These are phyloP conservation scores for Chimonanthus salicifolius DNA, from an alignment of 164 flowering plant genomes.

Conservation along the genomic window DNA sequence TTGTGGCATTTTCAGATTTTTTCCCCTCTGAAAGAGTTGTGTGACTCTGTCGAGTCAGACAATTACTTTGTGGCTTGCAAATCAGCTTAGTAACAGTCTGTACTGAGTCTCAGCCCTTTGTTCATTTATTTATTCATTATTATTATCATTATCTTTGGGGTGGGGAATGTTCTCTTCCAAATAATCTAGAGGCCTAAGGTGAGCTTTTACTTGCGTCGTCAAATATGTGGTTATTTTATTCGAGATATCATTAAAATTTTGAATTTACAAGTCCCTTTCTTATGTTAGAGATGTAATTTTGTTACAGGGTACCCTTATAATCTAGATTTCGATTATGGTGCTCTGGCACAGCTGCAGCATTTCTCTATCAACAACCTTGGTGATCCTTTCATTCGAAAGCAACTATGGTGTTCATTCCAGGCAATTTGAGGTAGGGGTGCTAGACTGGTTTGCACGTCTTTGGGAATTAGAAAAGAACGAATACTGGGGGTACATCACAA, in stretches of 20 bases:
- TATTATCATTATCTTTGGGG: too few relatives aligned
- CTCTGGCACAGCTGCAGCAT: constrained; percentile 85
- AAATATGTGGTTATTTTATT: not conserved
- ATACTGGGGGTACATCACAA: constrained; percentile 99
- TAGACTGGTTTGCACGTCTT: constrained; percentile 98
- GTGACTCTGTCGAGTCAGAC: too few relatives aligned
- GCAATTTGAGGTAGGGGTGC: constrained; percentile 95
- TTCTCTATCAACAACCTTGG: constrained; percentile 97
- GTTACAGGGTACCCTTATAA: constrained; percentile 92
- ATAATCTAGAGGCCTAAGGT: too few relatives aligned
- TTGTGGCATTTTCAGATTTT: too few relatives aligned
- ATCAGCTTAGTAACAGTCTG: too few relatives aligned
- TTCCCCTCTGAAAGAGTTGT: too few relatives aligned
- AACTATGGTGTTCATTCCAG: constrained; percentile 98
- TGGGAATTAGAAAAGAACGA: constrained; percentile 93
- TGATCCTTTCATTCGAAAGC: constrained; percentile 97
- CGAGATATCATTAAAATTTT: not conserved
- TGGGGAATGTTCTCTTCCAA: too few relatives aligned
- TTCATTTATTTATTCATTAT: too few relatives aligned
- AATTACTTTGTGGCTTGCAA: too few relatives aligned
- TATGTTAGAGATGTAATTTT: constrained; percentile 4
- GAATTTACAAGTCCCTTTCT: not conserved
- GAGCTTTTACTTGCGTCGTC: not conserved
- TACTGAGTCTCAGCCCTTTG: too few relatives aligned
- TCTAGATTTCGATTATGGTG: constrained; percentile 96